Evolutionary conservation across 495 filamentous ascomycete genomes (phyloP).

Genomic region (Talaromyces liani): DNA sequence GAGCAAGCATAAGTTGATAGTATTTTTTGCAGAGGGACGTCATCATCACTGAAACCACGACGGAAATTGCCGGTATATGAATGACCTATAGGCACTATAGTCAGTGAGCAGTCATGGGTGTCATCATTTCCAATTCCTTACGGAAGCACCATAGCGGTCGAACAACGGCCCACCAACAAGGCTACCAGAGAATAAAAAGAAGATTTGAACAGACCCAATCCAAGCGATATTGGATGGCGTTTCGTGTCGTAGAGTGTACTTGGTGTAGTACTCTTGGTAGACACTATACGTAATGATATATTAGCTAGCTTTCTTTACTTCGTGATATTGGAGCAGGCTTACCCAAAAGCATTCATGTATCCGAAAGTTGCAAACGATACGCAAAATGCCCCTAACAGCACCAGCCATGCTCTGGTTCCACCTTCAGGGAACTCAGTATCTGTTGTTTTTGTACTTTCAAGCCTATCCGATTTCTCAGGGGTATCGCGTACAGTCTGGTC

Average conservation of each 20-base stretch:
- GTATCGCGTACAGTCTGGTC: background rate
- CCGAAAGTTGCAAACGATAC: slow-evolving; percentile 44
- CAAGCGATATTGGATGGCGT: slow-evolving; percentile 42
- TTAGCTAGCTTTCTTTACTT: slow-evolving; percentile 16
- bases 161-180: slow-evolving; percentile 30
- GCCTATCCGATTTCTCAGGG: background rate
- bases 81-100: slow-evolving; percentile 9
- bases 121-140: slow-evolving; percentile 4
- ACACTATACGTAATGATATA: slow-evolving; percentile 10
- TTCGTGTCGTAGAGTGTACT: slow-evolving; percentile 4
- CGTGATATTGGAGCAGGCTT: slow-evolving; percentile 54
- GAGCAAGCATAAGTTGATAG: slow-evolving; percentile 50
- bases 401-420: slow-evolving; percentile 46
- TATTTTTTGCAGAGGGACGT: slow-evolving; percentile 40
- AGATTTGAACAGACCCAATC: slow-evolving; percentile 44
- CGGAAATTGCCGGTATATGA: slow-evolving; percentile 8
- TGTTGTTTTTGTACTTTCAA: background rate
- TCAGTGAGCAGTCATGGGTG: slow-evolving; percentile 7
- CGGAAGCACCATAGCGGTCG: slow-evolving; percentile 10
- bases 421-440: slow-evolving; percentile 41
- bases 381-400: slow-evolving; percentile 48
- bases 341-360: slow-evolving; percentile 16
- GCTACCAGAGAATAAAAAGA: slow-evolving; percentile 36
- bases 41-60: slow-evolving; percentile 34
- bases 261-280: slow-evolving; percentile 8